A percentile compares a stretch with the other conserved stretches of the same genome.
phyloP scores from a whole-genome alignment of 1,284 basidiomycete genomes.

The Cryptococcus deneoformans region DNA sequence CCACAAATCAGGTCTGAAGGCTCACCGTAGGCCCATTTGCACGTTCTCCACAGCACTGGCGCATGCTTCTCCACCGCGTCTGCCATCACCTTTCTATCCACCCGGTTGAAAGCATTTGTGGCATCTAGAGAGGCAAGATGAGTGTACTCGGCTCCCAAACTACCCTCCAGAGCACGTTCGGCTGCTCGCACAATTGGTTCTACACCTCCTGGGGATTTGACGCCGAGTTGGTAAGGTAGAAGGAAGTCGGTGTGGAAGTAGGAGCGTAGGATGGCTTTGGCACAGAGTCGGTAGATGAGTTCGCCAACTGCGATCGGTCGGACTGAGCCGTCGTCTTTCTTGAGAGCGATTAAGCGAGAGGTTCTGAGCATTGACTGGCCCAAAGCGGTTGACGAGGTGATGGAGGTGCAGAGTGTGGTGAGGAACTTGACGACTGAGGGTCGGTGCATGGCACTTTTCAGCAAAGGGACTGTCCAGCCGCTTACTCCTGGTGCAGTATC shows the following conservation, averaged over 20 bases:
- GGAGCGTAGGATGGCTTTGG: conserved; percentile 7
- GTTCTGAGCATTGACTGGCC: too few species aligned
- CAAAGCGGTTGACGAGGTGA: too few species aligned
- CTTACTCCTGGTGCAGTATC: too few species aligned
- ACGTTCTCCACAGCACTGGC: conserved; percentile 8
- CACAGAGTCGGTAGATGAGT: conserved; percentile 11
- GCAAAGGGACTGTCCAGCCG: too few species aligned
- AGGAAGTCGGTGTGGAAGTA: conserved; percentile 7
- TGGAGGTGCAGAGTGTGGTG: too few species aligned
- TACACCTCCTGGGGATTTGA: conserved; percentile 17
- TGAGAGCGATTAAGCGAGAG: too few species aligned
- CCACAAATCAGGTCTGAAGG: too few species aligned
- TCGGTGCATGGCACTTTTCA: too few species aligned
- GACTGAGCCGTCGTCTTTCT: too few species aligned
- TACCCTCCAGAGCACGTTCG: conserved; percentile 3
- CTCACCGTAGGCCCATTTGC: too few species aligned
- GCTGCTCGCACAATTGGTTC: conserved; percentile 26
- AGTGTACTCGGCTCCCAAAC: background rate
- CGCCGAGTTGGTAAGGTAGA: conserved; percentile 18
- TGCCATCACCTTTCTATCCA: conserved; percentile 3
- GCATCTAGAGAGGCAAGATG: conserved; percentile 12
- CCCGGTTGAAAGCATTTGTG: conserved; percentile 18
- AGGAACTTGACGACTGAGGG: too few species aligned
- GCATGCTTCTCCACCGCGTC: conserved; percentile 2
- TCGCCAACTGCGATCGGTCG: conserved; percentile 21